Percentiles rank a stretch among this genome's conserved stretches.
Conservation (phyloP, 768 basidiomycete genomes). For the Serendipita sp. region DNA sequence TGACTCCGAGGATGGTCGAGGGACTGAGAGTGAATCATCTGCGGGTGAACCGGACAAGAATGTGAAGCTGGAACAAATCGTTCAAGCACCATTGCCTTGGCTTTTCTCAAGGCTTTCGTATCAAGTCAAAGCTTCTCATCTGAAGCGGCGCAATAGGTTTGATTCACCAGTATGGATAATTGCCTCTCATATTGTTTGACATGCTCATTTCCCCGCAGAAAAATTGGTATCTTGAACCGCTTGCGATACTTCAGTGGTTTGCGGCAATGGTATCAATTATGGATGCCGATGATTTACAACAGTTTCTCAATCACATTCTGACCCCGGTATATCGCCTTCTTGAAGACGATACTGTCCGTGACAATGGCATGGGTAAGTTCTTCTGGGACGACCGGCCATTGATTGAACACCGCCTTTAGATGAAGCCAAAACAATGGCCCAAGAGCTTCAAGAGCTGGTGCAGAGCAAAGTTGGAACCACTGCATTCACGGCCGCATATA, state of each 20-base stretch:
- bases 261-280: conserved; percentile 76
- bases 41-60: conserved; percentile 11
- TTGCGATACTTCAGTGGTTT: conserved; percentile 77
- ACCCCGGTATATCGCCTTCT: conserved; percentile 73
- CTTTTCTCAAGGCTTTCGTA: conserved; percentile 89
- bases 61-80: conserved; percentile 5
- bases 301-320: conserved; percentile 68
- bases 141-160: conserved; percentile 37
- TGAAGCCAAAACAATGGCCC: conserved; percentile 62
- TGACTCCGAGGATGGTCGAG: conserved; percentile 14
- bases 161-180: background rate
- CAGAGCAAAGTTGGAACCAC: conserved; percentile 80
- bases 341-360: conserved; percentile 73
- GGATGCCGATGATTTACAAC: conserved; percentile 37
- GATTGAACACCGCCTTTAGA: conserved; percentile 27
- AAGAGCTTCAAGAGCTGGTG: conserved; percentile 74
- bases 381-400: background rate
- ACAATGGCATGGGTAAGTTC: conserved; percentile 54
- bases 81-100: conserved; percentile 58
- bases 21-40: conserved; percentile 14
- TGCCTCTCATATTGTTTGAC: conserved; percentile 5
- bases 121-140: conserved; percentile 60
- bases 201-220: conserved; percentile 25
- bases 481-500: conserved; percentile 64
- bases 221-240: conserved; percentile 70